These are phyloP conservation scores for Endothia cerciana DNA, from an alignment of 2,329 filamentous ascomycete species.

Conservation along the genomic window DNA sequence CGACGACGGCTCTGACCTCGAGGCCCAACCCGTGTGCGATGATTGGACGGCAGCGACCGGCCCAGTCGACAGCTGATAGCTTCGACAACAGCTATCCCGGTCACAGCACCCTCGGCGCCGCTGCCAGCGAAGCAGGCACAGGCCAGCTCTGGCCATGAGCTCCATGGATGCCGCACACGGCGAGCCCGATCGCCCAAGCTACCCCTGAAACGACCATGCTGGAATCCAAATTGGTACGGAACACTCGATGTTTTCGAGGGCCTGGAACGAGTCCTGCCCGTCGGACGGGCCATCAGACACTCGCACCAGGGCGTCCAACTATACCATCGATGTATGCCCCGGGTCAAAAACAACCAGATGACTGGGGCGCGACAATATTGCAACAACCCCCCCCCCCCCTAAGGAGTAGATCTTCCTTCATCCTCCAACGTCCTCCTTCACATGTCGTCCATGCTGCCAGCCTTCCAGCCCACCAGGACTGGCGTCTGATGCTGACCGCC, in stretches of 20 bases:
- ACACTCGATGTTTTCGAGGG: not conserved
- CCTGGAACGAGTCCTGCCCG: not conserved
- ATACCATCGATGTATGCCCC: too few species aligned
- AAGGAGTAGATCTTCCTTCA: conserved; percentile 1
- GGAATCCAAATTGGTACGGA: not conserved
- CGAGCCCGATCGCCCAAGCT: conserved; percentile 25
- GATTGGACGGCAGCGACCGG: not conserved
- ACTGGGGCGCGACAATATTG: not conserved
- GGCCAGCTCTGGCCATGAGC: conserved; percentile 16
- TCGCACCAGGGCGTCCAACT: too few species aligned
- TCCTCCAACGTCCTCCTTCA: conserved; percentile 14
- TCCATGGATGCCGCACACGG: conserved; percentile 25
- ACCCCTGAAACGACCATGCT: conserved; percentile 27
- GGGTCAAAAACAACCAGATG: not conserved
- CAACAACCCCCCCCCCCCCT: too few species aligned
- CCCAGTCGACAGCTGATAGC: conserved; percentile 9
- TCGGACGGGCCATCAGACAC: not conserved
- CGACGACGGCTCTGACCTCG: conserved; percentile 1
- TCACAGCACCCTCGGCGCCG: not conserved
- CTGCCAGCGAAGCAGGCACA: conserved; percentile 17
- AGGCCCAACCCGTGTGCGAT: not conserved
- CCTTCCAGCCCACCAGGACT: not conserved
- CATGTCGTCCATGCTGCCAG: conserved; percentile 14
- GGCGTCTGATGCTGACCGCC: conserved; percentile 10
- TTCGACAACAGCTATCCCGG: conserved; percentile 5